Base-by-base conservation (phyloP, 208 protist genomes). In the Herpetomonas samuelpessoai region DNA sequence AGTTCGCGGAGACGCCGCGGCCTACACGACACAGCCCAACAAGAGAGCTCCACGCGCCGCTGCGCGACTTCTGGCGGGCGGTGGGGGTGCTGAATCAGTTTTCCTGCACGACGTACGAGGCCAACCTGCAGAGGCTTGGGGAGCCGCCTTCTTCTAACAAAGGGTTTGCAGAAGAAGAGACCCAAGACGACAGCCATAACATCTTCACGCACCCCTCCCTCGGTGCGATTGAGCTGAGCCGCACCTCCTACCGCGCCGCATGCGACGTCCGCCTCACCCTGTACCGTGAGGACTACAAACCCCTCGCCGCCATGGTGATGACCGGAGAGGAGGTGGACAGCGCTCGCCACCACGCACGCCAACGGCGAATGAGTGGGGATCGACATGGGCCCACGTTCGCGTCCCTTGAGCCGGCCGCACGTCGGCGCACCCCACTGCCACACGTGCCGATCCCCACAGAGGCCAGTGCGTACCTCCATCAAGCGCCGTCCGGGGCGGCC, bases 1-100 rank as follows among this genome's bases (percentile, higher is more conserved):
- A 91, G 75, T 93, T 92, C 50, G 72, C 81, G 16, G 79, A 83
- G 60, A 88, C 83, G 2, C 80, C 88, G 53, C 76, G 82, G 12
- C 62, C 74, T 1, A 62, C 79, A 41, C 74, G 64, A 2, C 55
- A 71, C 19, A 88, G 71, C 26, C 57, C 68, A 39, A 76, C 89
- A 49, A 71, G 56, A 41, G 54, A 73, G 67, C 64, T 73, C 14
- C 65, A 74, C 50, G 65, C 79, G 0, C 89, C 89, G 14, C 76
- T 74, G 71, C 50, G 50, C 30, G 38, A 91, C 62, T 88, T 95
- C 62, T 95, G 89, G 86, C 31, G 69, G 0, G 29, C 64, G 0
- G 75, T 95, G 3, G 89, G 89, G 25, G 65, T 57, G 35, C 71
- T 92, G 31, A 92, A 90, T 61, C 81, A 65, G 46, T 76, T 86